Evolutionary conservation across 495 filamentous ascomycete genomes (phyloP), one percentile per base, ranked within the genome.

Genomic region (Chaetomidium leptoderma): DNA sequence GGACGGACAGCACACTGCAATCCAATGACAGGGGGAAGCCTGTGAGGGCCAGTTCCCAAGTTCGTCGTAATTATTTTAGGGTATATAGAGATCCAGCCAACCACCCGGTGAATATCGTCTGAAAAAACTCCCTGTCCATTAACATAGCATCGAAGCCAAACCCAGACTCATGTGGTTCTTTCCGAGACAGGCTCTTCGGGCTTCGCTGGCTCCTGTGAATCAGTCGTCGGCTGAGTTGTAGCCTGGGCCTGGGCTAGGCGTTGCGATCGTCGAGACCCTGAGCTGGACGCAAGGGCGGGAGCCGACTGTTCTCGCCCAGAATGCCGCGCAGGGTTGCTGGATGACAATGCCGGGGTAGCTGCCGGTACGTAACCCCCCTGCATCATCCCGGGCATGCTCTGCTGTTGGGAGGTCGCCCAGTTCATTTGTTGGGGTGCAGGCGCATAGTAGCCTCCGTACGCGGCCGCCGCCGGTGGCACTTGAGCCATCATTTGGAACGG

Each of bases 401-500:
- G 53, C 7, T 37, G 53, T n/a, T 55, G 53, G 17, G 53, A 14
- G 3, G 29, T 6, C 24, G 23, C 13, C 42, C 23, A 47, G 6
- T 43, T 6, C n/a, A n/a, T n/a, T n/a, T n/a, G n/a, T 2, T 37
- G 42, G 14, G 62, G 32, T 4, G 44, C 27, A 4, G 63, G 63
- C 4, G 60, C 63, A 26, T 65, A 65, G 53, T 60, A 63, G 5
- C 63, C 60, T 8, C 21, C 44, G 40, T 60, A 66, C 26, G 39
- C 4, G 2, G 23, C 33, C 2, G 36, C 48, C 29, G 33, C 9
- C 2, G 40, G 21, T n/a, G 43, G 33, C 10, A 48, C 17, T n/a
- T 48, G 43, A 9, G 21, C 6, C 32, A 48, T 48, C 30, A 47
- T 9, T 3, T 37, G 43, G 3, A 9, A 39, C 29, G 53, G 29